Base-by-base conservation (phyloP, 2,329 filamentous ascomycete species). In the Macrophomina tecta region DNA sequence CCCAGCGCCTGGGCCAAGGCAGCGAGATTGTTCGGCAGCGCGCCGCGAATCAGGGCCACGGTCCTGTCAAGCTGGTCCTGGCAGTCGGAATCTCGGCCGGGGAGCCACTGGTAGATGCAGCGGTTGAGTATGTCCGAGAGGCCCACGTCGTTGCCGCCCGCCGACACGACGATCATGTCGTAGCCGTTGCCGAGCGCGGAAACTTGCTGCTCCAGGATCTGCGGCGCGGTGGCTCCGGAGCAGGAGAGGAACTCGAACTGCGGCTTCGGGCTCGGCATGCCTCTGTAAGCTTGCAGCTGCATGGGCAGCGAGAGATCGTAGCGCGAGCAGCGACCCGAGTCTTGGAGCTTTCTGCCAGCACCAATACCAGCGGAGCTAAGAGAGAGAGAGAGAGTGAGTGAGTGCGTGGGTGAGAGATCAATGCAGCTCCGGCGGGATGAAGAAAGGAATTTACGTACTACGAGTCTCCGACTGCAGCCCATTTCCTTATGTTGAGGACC, bases 141-240 rank as follows among this genome's bases (percentile, higher is more conserved):
- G 11, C 62, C 62, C 4, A 65, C 48, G 18, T 65, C 62, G 32
- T 65, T 65, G 11, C 62, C 62, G 28, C 62, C 62, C 23, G 48
- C 32, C 7, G n/a, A 34, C 11, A 65, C 32, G 9, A 48, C 56
- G 49, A 65, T 40, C n/a, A 56, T 49, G 38, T 65, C 62, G 23
- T 65, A 49, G 4, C 30, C 62, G 4, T 14, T 46, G n/a, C 23
- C n/a, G 11, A 64, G 30, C 0, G 45, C 32, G 11, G 61, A 34
- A 2, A 64, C 42, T 46, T 64, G 61, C 30, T 64, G 45, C 2
- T 48, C 42, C 16, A 23, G 5, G n/a, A 64, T 40, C 45, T 64
- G 38, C 14, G 36, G 28, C 11, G n/a, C 28, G 9, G 28, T 51
- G 11, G 61, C 61, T 3, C 61, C 61, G 9, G 61, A 64, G 45